Evolutionary conservation across 2,329 filamentous ascomycete species (phyloP), one percentile per base, ranked within the genome.

Genomic region (Dothiorella sarmentorum): DNA sequence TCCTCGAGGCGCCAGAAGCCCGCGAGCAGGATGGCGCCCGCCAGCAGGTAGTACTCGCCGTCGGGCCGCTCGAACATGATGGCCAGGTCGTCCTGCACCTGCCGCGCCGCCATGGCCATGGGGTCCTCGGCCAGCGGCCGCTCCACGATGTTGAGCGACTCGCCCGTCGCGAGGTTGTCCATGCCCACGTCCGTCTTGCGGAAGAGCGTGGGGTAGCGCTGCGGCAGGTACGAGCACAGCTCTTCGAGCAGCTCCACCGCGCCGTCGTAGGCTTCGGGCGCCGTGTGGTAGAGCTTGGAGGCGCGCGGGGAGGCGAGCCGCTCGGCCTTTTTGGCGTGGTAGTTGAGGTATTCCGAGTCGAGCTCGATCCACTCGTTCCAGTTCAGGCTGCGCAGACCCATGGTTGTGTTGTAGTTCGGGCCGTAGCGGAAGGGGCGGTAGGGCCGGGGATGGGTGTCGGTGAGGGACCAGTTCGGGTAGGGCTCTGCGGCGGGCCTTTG

Each of bases 1-100:
- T 95, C 90, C 58, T 84, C 78, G 1, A 95, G 78, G 2, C 89
- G 82, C 90, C 90, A 95, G 78, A 95, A 95, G 0, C 90, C 90
- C 0, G 90, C 82, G 0, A 95, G 80, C 2, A 94, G 78, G 59
- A 94, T 85, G 0, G 87, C 81, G 0, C 89, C 90, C 0, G 89
- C 88, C 1, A 91, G 81, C 0, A 95, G 82, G 69, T 91, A 90
- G 75, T 93, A 93, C 70, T 91, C 84, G 0, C 89, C 89, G 67
- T 95, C 89, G 0, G 79, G 71, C 18, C 78, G 80, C 72, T 94
- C 89, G 64, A 93, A 80, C 90, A 95, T 93, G 58, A 95, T 82
- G 0, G 90, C 90, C 0, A 95, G 75, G 69, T 95, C 90, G 67
- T 95, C 91, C 72, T 94, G 90, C 3, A 90, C 76, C 18, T 93